phyloP scores from a whole-genome alignment of 2,329 filamentous ascomycete genomes.

The Acarospora socialis region DNA sequence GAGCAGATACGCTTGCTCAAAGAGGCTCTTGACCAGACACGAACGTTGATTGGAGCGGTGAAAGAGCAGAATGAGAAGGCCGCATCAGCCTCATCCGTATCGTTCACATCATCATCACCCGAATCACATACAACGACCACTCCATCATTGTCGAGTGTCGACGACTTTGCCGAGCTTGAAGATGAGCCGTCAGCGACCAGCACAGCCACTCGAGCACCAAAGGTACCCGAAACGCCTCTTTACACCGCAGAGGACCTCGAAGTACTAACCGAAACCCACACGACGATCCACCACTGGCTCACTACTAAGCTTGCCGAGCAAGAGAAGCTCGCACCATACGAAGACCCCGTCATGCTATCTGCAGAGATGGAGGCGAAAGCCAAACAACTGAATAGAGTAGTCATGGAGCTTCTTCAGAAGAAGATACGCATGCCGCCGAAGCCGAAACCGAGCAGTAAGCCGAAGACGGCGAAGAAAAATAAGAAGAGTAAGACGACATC shows the following conservation, averaged over 20 bases:
- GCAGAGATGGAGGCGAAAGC: conserved; percentile 58
- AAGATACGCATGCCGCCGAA: conserved; percentile 33
- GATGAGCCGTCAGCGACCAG: conserved; percentile 42
- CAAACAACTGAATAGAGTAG: conserved; percentile 55
- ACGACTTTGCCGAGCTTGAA: conserved; percentile 61
- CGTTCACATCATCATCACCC: conserved; percentile 37
- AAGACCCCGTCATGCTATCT: conserved; percentile 59
- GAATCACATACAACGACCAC: conserved; percentile 26
- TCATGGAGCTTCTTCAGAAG: conserved; percentile 57
- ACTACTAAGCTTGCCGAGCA: conserved; percentile 57
- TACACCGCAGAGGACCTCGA: conserved; percentile 62
- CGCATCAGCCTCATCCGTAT: conserved; percentile 28
- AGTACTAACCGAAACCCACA: conserved; percentile 47
- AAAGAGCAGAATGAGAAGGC: conserved; percentile 61
- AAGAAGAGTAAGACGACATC: conserved; percentile 25
- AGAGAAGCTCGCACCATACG: conserved; percentile 51
- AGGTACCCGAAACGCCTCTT: conserved; percentile 36
- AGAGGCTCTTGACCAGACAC: conserved; percentile 55
- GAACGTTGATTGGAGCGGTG: conserved; percentile 55
- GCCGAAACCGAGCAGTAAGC: conserved; percentile 21
- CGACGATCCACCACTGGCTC: conserved; percentile 58
- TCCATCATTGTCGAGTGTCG: conserved; percentile 29
- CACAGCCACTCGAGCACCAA: conserved; percentile 19
- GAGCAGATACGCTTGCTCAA: conserved; percentile 52
- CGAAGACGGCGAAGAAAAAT: conserved; percentile 25